These are phyloP conservation scores for Gracilaria domingensis DNA, from an alignment of 23 red algal species.

Conservation along the genomic window DNA sequence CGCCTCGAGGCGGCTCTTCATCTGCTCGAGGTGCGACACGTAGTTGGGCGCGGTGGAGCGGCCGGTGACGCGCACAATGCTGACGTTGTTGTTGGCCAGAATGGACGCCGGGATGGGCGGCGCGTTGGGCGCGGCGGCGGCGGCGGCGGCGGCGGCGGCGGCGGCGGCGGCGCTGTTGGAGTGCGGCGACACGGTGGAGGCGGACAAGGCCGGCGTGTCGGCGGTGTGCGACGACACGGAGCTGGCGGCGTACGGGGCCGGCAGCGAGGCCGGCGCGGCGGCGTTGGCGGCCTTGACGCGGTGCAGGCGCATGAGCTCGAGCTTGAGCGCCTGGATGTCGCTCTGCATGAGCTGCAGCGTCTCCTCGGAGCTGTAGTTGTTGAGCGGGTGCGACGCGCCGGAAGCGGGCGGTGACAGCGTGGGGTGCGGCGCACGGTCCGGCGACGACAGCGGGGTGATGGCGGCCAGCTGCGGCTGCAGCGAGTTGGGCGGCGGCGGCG, in stretches of 20 bases:
- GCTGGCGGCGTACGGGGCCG: neutral
- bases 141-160: too few species aligned
- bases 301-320: conserved; percentile 74
- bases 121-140: too few species aligned
- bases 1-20: conserved; percentile 58
- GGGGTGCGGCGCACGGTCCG: neutral
- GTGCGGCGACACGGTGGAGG: conserved; percentile 32
- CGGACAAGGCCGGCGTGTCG: conserved; percentile 8
- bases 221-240: neutral
- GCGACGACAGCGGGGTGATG: conserved; percentile 11
- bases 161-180: conserved; percentile 6
- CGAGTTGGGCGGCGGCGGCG: neutral
- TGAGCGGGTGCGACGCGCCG: neutral
- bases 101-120: conserved; percentile 50
- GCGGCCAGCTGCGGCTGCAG: neutral
- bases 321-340: conserved; percentile 79
- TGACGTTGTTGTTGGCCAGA: conserved; percentile 68
- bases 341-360: conserved; percentile 77
- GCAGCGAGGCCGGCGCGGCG: neutral
- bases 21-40: conserved; percentile 70
- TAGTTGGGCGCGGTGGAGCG: conserved; percentile 55
- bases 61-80: conserved; percentile 62
- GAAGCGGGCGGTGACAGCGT: neutral
- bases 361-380: conserved; percentile 65
- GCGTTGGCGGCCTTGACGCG: conserved; percentile 33